Percentiles rank a stretch among this genome's conserved stretches.
Evolutionary conservation across 2,329 filamentous ascomycete species (phyloP).

Genomic region (Tolypocladium pustulatum): DNA sequence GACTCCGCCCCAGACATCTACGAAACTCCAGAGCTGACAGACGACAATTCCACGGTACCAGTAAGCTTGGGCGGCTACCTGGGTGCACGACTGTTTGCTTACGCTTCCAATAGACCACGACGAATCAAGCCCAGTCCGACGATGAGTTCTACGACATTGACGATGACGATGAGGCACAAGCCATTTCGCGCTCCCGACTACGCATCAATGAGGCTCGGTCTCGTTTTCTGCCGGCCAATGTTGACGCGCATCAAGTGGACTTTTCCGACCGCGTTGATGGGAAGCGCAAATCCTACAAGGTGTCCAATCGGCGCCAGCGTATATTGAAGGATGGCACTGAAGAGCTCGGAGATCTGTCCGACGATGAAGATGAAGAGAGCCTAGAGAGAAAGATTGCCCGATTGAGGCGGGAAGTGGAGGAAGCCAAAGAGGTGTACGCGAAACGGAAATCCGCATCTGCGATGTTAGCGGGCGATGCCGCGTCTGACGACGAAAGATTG

Average conservation of each 20-base stretch:
- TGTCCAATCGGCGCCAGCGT: slow-evolving; percentile 56
- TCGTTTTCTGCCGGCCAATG: slow-evolving; percentile 63
- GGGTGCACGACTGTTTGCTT: slow-evolving; percentile 9
- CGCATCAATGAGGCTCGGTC: slow-evolving; percentile 70
- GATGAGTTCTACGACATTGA: slow-evolving; percentile 54
- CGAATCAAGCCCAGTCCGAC: slow-evolving; percentile 46
- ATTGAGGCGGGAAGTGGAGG: slow-evolving; percentile 72
- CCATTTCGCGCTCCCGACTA: slow-evolving; percentile 67
- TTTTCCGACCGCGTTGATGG: slow-evolving; percentile 82
- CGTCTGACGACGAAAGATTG: slow-evolving; percentile 26
- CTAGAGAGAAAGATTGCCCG: slow-evolving; percentile 72
- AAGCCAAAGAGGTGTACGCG: slow-evolving; percentile 53
- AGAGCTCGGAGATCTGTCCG: slow-evolving; percentile 64
- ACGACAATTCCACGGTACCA: slow-evolving; percentile 77
- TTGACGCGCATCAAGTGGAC: slow-evolving; percentile 71
- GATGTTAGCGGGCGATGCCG: slow-evolving; percentile 37
- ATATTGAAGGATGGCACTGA: slow-evolving; percentile 53
- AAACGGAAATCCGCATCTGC: slow-evolving; percentile 39
- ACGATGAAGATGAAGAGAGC: slow-evolving; percentile 65
- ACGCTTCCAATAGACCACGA: slow-evolving; percentile 34
- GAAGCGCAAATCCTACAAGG: slow-evolving; percentile 76
- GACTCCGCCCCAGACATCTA: slow-evolving; percentile 92
- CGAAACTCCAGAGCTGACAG: slow-evolving; percentile 86
- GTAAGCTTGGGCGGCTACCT: slow-evolving; percentile 36
- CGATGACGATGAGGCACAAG: slow-evolving; percentile 47